phyloP scores from a whole-genome alignment of 371 early-diverging fungal species.

The Dichotomocladium elegans region DNA sequence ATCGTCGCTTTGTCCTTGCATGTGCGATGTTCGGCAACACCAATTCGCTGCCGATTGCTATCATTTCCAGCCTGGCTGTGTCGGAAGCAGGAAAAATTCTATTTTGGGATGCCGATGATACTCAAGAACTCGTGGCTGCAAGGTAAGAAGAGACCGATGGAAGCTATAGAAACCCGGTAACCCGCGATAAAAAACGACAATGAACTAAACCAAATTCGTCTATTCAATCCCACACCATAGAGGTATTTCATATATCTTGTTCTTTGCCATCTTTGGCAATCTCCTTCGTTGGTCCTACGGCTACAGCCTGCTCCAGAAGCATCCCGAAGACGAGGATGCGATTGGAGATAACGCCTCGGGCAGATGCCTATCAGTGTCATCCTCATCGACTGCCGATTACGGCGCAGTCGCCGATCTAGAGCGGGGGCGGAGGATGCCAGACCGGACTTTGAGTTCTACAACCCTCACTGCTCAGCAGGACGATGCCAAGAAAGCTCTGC shows the following conservation, averaged over 20 bases:
- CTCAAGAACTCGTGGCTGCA: slow-evolving; percentile 58
- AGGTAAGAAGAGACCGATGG: slow-evolving; percentile 44
- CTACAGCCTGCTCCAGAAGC: slow-evolving; percentile 48
- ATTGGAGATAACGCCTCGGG: not conserved
- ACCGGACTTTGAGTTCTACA: slow-evolving; percentile 12
- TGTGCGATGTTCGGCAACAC: slow-evolving; percentile 70
- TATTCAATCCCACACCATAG: slow-evolving; percentile 23
- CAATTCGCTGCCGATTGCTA: slow-evolving; percentile 70
- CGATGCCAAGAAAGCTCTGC: not conserved
- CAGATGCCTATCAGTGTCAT: not conserved
- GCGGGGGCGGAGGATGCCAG: slow-evolving; percentile 6
- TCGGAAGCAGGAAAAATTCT: slow-evolving; percentile 61
- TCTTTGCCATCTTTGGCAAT: slow-evolving; percentile 74
- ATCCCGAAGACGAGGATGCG: not conserved
- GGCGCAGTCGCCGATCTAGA: not conserved
- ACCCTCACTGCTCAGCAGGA: slow-evolving; percentile 15
- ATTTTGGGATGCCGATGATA: slow-evolving; percentile 56
- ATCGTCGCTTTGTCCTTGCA: slow-evolving; percentile 61
- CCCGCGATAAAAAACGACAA: too few relatives aligned
- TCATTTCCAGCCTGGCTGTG: slow-evolving; percentile 65
- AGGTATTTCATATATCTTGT: slow-evolving; percentile 72
- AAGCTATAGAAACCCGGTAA: too few relatives aligned
- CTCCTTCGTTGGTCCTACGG: slow-evolving; percentile 74
- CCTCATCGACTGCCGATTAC: not conserved
- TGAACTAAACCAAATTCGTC: too few relatives aligned